phyloP scores from a whole-genome alignment of 1,139 yeast genomes.

The Debaryomyces nepalensis region DNA sequence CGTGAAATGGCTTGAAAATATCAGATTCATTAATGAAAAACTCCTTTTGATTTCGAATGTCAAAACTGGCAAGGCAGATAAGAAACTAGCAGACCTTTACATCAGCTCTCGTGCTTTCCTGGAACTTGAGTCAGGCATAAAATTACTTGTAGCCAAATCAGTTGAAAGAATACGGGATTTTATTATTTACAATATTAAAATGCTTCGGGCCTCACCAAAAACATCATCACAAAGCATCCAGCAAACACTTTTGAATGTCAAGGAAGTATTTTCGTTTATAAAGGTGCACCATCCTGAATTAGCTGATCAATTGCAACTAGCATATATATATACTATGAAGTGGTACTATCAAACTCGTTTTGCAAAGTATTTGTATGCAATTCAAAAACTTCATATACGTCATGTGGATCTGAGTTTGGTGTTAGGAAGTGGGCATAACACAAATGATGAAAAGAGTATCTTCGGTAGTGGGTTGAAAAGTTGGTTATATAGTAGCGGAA shows the following conservation, averaged over 20 bases:
- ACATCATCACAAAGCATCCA: conserved; percentile 78
- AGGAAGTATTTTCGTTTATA: conserved; percentile 65
- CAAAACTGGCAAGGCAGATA: conserved; percentile 25
- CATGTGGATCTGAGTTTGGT: conserved; percentile 57
- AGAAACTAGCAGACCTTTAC: conserved; percentile 22
- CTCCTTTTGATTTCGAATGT: conserved; percentile 46
- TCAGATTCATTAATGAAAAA: conserved; percentile 61
- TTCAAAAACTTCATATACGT: conserved; percentile 64
- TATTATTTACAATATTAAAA: conserved; percentile 65
- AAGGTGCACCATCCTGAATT: conserved; percentile 59
- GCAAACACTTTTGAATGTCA: conserved; percentile 59
- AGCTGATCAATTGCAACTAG: conserved; percentile 76
- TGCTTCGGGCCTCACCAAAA: conserved; percentile 51
- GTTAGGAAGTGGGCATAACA: conserved; percentile 44
- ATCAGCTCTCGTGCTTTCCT: conserved; percentile 38
- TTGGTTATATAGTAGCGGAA: conserved; percentile 26
- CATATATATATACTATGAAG: conserved; percentile 84
- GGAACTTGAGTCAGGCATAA: conserved; percentile 44
- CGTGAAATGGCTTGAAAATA: conserved; percentile 61
- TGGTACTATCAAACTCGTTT: conserved; percentile 90
- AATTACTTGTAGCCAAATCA: conserved; percentile 52
- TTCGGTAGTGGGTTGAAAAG: conserved; percentile 34
- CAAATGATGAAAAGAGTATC: conserved; percentile 31
- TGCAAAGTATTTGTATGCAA: conserved; percentile 74
- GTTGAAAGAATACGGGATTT: conserved; percentile 78